phyloP scores from a whole-genome alignment of 2,329 filamentous ascomycete species.

The Xylaria sp. region DNA sequence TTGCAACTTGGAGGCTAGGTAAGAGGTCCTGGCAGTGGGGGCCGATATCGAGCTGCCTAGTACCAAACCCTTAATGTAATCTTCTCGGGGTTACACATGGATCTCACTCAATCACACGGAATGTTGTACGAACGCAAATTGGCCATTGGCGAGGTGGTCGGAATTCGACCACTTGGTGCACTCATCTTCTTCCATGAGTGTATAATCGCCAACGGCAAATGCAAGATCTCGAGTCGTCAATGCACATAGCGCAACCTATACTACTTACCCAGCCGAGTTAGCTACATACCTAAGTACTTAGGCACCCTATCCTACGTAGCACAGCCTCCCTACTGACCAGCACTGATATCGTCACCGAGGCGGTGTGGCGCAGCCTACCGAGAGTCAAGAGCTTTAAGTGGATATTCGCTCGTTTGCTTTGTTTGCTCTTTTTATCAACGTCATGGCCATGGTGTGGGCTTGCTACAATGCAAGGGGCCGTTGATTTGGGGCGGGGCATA shows the following conservation, averaged over 20 bases:
- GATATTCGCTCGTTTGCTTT: neutral
- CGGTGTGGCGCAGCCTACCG: conserved; percentile 26
- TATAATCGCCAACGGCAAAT: neutral
- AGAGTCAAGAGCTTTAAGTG: no score
- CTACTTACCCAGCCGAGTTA: no score
- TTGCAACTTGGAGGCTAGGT: neutral
- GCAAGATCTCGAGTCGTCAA: neutral
- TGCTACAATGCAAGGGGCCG: neutral
- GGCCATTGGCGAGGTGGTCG: neutral
- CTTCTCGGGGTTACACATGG: neutral
- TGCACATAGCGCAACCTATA: no score
- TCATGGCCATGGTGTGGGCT: neutral
- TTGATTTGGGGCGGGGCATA: neutral
- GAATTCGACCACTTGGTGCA: neutral
- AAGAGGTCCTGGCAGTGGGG: neutral
- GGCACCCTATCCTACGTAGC: no score
- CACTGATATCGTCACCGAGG: neutral
- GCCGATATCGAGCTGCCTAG: neutral
- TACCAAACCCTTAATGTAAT: neutral
- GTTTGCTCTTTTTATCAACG: conserved; percentile 2
- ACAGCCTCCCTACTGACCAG: conserved; percentile 20
- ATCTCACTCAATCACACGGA: neutral
- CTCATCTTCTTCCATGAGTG: neutral
- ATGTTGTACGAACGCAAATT: conserved; percentile 4
- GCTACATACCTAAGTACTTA: neutral